Evolutionary conservation across 345 rosid species (phyloP).

Genomic region (Salix exigua): DNA sequence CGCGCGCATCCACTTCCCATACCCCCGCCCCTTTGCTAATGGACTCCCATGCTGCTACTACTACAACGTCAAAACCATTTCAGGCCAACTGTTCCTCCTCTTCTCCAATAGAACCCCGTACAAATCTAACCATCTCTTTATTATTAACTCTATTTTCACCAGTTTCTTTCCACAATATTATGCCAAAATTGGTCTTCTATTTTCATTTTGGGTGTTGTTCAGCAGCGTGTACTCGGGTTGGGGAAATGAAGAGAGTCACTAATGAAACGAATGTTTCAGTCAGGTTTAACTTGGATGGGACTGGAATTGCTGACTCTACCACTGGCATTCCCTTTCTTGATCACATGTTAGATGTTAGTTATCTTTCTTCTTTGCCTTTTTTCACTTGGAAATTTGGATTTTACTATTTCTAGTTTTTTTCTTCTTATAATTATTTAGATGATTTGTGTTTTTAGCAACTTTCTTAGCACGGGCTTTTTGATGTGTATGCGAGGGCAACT

Average conservation of each 20-base stretch:
- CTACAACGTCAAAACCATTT: constrained; percentile 6
- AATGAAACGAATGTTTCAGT: constrained; percentile 82
- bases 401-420: background rate
- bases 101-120: constrained; percentile 23
- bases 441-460: constrained; percentile 57
- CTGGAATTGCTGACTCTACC: constrained; percentile 68
- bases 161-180: background rate
- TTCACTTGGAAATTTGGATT: background rate
- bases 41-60: background rate
- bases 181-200: background rate
- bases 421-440: background rate
- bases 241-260: constrained; percentile 78
- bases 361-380: background rate
- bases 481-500: constrained; percentile 80
- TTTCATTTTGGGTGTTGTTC: background rate
- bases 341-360: constrained; percentile 80
- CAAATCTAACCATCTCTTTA: background rate
- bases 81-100: constrained; percentile 35
- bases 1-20: background rate
- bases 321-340: constrained; percentile 83
- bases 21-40: constrained; percentile 6
- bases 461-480: constrained; percentile 89
- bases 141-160: background rate
- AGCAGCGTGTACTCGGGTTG: constrained; percentile 40
- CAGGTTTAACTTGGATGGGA: constrained; percentile 75